Evolutionary conservation across 306 rosid genomes (phyloP), one percentile per base, ranked within the genome.

Genomic region (Leucaena leucocephala): DNA sequence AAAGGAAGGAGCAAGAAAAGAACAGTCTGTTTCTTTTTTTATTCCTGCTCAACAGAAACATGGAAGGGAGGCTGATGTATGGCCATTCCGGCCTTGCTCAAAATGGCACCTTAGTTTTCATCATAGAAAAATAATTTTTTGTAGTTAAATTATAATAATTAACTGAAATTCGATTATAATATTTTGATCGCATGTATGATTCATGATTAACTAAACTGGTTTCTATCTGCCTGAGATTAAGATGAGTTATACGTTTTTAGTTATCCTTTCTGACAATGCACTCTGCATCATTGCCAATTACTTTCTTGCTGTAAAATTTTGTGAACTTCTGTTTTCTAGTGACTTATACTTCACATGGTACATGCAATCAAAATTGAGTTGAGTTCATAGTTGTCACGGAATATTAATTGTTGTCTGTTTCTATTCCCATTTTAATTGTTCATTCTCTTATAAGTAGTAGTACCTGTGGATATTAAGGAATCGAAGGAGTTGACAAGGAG

Each of bases 401-500:
- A 34, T 38, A 63, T 14, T 38, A 44, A 44, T 54, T 57, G 58
- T 7, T 36, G 27, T 44, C 2, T 13, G 40, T n/a, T 2, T 33
- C 50, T 4, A 19, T 16, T 71, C 16, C 16, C 12, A 33, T 52
- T 42, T 50, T 54, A 43, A 13, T 35, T 3, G 3, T 13, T 4
- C 43, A 4, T 17, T 52, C 40, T 62, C n/a, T 33, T n/a, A 36
- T 15, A 15, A 46, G 49, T 19, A 46, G 49, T 19, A 10, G 14
- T 71, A 33, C 36, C 64, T 39, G 64, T 49, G 76, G 39, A 50
- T 14, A 63, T 78, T 36, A 22, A 94, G 98, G 98, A 76, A 95
- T 95, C 97, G 96, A 91, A 43, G 98, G 97, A 68, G 97, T 95
- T 38, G 97, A 95, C 86, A 95, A 91, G 80, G 98, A 91, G 72